Conservation (phyloP, 2,329 filamentous ascomycete genomes). For the Claviceps capensis region DNA sequence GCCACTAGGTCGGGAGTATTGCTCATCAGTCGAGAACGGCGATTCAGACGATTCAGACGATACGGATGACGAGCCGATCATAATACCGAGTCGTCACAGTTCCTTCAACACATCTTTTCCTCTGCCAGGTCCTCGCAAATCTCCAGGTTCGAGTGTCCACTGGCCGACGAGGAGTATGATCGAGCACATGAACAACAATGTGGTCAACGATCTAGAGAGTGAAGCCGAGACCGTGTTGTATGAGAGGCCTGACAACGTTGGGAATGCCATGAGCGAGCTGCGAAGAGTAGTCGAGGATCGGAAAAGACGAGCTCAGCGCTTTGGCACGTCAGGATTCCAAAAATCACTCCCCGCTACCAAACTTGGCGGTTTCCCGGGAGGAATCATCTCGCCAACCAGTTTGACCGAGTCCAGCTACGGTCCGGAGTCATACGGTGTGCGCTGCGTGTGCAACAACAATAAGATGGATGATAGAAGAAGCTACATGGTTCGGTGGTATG, state of each 20-base stretch:
- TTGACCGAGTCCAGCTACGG: conserved; percentile 33
- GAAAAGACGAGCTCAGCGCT: conserved; percentile 26
- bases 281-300: conserved; percentile 42
- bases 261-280: conserved; percentile 47
- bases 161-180: conserved; percentile 33
- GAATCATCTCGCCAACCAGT: conserved; percentile 37
- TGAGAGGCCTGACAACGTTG: conserved; percentile 27
- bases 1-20: conserved; percentile 23
- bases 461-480: conserved; percentile 31
- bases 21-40: conserved; percentile 30
- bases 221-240: conserved; percentile 46
- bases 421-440: conserved; percentile 29
- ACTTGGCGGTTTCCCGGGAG: conserved; percentile 18
- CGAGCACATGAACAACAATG: conserved; percentile 33
- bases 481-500: conserved; percentile 51
- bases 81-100: conserved; percentile 46
- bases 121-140: conserved; percentile 38
- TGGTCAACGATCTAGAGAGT: conserved; percentile 33
- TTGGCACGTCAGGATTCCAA: conserved; percentile 17
- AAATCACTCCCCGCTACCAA: conserved; percentile 22
- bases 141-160: conserved; percentile 34
- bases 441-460: conserved; percentile 42
- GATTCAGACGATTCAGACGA: conserved; percentile 48
- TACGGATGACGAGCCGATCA: conserved; percentile 50
- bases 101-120: conserved; percentile 42